These are phyloP conservation scores for Trebouxia sp. DNA, from an alignment of 139 green algal genomes.

Conservation along the genomic window DNA sequence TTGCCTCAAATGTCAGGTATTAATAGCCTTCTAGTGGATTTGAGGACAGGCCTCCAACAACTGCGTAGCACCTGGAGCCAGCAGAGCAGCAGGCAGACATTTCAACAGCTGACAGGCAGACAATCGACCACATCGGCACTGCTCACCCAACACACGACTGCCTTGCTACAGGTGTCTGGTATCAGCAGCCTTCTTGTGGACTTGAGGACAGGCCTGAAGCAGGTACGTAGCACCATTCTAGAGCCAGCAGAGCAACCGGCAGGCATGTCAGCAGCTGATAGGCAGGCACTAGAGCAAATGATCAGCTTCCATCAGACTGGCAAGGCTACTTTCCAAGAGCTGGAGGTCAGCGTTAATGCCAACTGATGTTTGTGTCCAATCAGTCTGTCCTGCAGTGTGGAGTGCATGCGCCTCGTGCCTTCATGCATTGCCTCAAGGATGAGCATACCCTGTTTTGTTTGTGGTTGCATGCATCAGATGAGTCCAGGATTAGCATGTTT, in stretches of 20 bases:
- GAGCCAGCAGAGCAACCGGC: background rate
- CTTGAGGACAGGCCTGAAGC: background rate
- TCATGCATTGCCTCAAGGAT: too few species aligned
- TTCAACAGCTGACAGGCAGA: background rate
- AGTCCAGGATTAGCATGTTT: too few species aligned
- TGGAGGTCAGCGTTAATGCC: background rate
- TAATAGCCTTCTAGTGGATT: slow-evolving; percentile 2
- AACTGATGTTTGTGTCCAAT: background rate
- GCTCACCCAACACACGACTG: too few species aligned
- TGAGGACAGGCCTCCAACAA: background rate
- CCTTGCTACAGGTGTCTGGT: too few species aligned
- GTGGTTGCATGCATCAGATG: too few species aligned
- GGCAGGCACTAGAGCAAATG: background rate
- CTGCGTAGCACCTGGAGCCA: slow-evolving; percentile 10
- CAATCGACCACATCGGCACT: background rate
- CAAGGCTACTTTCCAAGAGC: background rate
- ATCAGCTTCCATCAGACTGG: background rate
- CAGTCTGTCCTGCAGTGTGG: too few species aligned
- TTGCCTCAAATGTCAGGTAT: too few species aligned
- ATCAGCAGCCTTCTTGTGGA: slow-evolving; percentile 17
- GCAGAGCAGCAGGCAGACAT: background rate
- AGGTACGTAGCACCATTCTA: background rate
- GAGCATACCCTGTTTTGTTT: too few species aligned
- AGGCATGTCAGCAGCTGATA: background rate
- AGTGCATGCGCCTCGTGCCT: too few species aligned